These are phyloP conservation scores for Pelargonium myrrhifolium DNA, from an alignment of 441 rosid genomes.

Conservation along the genomic window DNA sequence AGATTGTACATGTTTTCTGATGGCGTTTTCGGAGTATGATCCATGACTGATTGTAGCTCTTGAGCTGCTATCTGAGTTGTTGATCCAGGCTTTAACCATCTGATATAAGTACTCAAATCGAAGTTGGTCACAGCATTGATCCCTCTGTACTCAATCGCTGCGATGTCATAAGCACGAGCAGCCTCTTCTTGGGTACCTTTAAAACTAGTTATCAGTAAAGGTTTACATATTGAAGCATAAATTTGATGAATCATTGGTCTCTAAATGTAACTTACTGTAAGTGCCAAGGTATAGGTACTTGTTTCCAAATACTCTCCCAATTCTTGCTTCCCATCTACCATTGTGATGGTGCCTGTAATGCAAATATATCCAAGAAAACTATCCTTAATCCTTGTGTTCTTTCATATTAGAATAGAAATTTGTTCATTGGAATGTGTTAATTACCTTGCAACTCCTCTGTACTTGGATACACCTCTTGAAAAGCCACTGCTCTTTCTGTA, in stretches of 20 bases:
- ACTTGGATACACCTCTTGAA: constrained; percentile 67
- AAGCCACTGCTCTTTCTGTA: constrained; percentile 63
- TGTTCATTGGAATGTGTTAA: neutral
- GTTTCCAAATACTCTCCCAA: constrained; percentile 64
- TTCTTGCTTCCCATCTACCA: constrained; percentile 26
- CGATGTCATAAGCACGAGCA: constrained; percentile 42
- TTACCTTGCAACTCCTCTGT: constrained; percentile 67
- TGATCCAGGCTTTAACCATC: constrained; percentile 49
- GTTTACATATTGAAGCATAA: neutral
- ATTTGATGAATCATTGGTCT: neutral
- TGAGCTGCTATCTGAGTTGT: constrained; percentile 18
- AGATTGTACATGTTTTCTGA: constrained; percentile 17
- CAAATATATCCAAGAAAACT: too few relatives aligned
- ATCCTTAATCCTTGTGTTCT: too few relatives aligned
- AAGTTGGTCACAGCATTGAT: constrained; percentile 62
- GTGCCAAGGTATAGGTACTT: constrained; percentile 69
- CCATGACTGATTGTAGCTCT: constrained; percentile 21
- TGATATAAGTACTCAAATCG: constrained; percentile 47
- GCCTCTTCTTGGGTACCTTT: constrained; percentile 64
- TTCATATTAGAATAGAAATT: neutral
- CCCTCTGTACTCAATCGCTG: constrained; percentile 43
- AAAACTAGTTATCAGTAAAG: neutral
- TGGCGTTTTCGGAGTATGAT: constrained; percentile 17
- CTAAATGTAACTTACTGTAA: constrained; percentile 34
- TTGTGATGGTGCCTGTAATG: constrained; percentile 60